Conservation (phyloP, 2,329 filamentous ascomycete genomes). For the Sporothrix inflata region DNA sequence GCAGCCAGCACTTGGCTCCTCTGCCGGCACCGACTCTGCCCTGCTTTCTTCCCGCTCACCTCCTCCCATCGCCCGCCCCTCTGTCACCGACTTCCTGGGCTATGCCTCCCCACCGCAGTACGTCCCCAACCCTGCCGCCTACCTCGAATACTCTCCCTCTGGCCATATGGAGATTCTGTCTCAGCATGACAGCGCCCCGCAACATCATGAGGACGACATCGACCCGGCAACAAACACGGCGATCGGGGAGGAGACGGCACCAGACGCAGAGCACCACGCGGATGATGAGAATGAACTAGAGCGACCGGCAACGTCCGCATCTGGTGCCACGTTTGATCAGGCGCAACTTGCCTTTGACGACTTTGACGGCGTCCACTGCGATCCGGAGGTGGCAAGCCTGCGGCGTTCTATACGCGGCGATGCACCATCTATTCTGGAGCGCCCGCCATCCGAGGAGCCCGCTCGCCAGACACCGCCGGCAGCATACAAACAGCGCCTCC, state of each 20-base stretch:
- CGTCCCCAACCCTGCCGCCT: background rate
- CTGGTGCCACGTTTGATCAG: slow-evolving; percentile 66
- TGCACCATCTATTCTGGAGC: slow-evolving; percentile 14
- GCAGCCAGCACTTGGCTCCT: slow-evolving; percentile 33
- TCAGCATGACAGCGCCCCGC: background rate
- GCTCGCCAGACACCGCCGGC: slow-evolving; percentile 30
- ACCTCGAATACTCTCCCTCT: slow-evolving; percentile 2
- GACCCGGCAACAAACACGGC: background rate
- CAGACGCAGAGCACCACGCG: background rate
- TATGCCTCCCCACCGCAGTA: slow-evolving; percentile 12
- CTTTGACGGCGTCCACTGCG: slow-evolving; percentile 80
- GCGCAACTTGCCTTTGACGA: slow-evolving; percentile 71
- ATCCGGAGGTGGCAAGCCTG: slow-evolving; percentile 50
- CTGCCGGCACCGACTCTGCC: slow-evolving; percentile 21
- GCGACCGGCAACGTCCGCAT: slow-evolving; percentile 56
- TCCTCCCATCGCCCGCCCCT: slow-evolving; percentile 18
- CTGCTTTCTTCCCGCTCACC: slow-evolving; percentile 20
- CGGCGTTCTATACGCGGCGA: slow-evolving; percentile 31
- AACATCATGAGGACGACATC: background rate
- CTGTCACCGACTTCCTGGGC: slow-evolving; percentile 18
- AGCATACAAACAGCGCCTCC: slow-evolving; percentile 28
- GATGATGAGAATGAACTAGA: background rate
- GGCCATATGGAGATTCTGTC: background rate
- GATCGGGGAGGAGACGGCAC: background rate
- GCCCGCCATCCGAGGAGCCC: background rate